Percentiles rank a stretch among this genome's conserved stretches.
These are phyloP conservation scores for Perilla frutescens DNA, from an alignment of 257 asterid genomes.

Conservation along the genomic window DNA sequence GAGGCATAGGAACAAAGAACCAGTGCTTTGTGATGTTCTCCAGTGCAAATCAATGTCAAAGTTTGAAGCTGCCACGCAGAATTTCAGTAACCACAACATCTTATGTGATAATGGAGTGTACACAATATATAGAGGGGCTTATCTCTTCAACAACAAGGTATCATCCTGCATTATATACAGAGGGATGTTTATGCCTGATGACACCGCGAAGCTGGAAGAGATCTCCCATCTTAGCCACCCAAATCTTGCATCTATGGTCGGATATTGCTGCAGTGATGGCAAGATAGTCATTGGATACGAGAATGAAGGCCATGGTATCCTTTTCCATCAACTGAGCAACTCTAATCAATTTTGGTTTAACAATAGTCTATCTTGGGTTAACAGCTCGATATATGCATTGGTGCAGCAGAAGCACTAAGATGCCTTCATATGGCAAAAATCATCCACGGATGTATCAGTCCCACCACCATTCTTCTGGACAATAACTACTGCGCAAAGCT, in stretches of 20 bases:
- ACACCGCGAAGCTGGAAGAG: not conserved
- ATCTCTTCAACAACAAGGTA: too few species aligned
- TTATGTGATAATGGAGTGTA: not conserved
- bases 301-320: not conserved
- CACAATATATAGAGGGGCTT: not conserved
- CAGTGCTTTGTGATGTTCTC: not conserved
- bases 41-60: not conserved
- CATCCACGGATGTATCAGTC: not conserved
- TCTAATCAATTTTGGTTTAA: not conserved
- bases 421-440: not conserved
- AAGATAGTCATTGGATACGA: not conserved
- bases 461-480: not conserved
- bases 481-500: not conserved
- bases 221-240: not conserved
- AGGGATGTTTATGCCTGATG: not conserved
- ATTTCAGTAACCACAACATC: not conserved
- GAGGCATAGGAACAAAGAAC: not conserved
- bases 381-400: not conserved
- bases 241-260: not conserved
- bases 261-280: not conserved
- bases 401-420: constrained; percentile 1
- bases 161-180: not conserved
- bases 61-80: not conserved
- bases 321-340: not conserved
- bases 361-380: not conserved